Evolutionary conservation across 306 rosid species (phyloP), one percentile per base, ranked within the genome.

Genomic region (Erythrophleum fordii): DNA sequence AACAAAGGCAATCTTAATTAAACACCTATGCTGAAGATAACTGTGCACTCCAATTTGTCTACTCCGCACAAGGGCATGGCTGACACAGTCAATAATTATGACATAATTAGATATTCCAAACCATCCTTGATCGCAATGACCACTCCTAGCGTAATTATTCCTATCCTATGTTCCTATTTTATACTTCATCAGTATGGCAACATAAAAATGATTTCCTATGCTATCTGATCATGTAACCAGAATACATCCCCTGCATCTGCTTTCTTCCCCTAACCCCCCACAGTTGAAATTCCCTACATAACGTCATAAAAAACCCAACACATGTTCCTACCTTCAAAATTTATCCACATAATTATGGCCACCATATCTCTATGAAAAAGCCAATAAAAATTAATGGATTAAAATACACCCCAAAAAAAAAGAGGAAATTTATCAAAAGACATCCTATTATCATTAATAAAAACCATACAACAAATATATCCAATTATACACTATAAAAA

Each of bases 391-490:
- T 56, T 44, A 59, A 49, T 58, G 16, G 28, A 20, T 46, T 31
- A n/a, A 71, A 59, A 55, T 11, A 14, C 16, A 22, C 14, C 8
- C 42, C 8, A 59, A 31, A 34, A 35, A 69, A 14, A 48, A 48
- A n/a, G n/a, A n/a, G n/a, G n/a, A n/a, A n/a, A n/a, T n/a, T n/a
- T 14, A 2, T 31, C 71, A 45, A 71, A 60, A 71, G 78, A 17
- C 62, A 80, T 52, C n/a, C 6, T 72, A 16, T 17, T 44, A 80
- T 72, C 26, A 73, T 61, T 25, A 34, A 65, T n/a, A 34, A 72
- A 61, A 51, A 79, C 31, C 49, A 53, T 53, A 61, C 22, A 25
- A n/a, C 45, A 59, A 22, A 28, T 42, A 77, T 35, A 66, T 52
- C 14, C 12, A 34, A 48, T 28, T 35, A 66, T 52, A 5, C 12